phyloP scores from a whole-genome alignment of 805 yeast genomes.

The Candida dajiaensis region DNA sequence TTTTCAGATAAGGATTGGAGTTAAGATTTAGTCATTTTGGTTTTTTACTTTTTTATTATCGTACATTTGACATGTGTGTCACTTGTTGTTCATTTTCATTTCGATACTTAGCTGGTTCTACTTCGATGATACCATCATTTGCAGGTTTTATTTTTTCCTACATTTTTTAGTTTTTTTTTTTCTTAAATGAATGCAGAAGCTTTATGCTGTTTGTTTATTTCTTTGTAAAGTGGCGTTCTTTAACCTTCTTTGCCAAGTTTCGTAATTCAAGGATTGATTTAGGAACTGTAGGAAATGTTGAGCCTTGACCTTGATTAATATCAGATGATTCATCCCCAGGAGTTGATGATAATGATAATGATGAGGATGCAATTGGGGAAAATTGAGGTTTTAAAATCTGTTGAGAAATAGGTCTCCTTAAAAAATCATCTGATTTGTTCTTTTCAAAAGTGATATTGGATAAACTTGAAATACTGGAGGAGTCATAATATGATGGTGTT shows the following conservation, averaged over 20 bases:
- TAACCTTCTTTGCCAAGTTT: constrained; percentile 19
- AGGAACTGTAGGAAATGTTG: constrained; percentile 14
- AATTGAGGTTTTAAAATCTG: not conserved
- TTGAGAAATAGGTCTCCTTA: not conserved
- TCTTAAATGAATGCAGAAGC: not conserved
- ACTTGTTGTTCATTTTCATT: not conserved
- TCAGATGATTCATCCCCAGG: not conserved
- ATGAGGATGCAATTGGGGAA: not conserved
- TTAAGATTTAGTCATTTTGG: not conserved
- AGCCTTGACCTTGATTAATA: constrained; percentile 2
- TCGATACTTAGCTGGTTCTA: not conserved
- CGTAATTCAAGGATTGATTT: constrained; percentile 20
- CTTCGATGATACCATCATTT: not conserved
- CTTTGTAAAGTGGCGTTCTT: constrained; percentile 17
- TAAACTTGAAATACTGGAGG: constrained; percentile 20
- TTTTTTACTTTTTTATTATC: not conserved
- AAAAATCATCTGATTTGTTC: constrained; percentile 2
- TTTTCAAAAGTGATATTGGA: constrained; percentile 24
- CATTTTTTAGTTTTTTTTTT: not conserved
- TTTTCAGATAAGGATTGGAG: not conserved
- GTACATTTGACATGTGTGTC: not conserved
- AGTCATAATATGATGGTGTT: constrained; percentile 23
- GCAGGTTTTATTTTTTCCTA: not conserved
- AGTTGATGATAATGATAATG: not conserved
- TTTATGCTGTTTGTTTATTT: not conserved